phyloP scores from a whole-genome alignment of 2,329 filamentous ascomycete species.

The Leptosphaerulina australis region DNA sequence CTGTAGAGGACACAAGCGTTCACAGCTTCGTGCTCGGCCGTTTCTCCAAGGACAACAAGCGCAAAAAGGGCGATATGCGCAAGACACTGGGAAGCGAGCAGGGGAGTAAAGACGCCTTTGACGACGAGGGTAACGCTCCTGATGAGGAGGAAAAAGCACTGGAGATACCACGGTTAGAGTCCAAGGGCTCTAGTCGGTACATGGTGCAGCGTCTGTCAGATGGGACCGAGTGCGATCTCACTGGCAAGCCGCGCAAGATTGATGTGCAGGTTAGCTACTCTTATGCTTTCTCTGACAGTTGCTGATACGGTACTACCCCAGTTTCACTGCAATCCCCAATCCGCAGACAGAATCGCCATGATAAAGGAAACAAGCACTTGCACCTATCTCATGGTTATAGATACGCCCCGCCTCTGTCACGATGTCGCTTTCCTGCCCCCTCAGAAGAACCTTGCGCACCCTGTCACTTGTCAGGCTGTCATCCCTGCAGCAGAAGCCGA shows the following conservation, averaged over 20 bases:
- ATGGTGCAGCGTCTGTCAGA: slow-evolving; percentile 80
- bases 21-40: slow-evolving; percentile 78
- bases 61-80: slow-evolving; percentile 29
- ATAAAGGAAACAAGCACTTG: slow-evolving; percentile 94
- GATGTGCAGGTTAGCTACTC: slow-evolving; percentile 68
- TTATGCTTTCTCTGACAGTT: slow-evolving; percentile 11
- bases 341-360: slow-evolving; percentile 79
- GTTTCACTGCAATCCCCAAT: slow-evolving; percentile 78
- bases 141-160: slow-evolving; percentile 35
- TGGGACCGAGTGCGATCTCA: slow-evolving; percentile 86
- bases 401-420: slow-evolving; percentile 85
- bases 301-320: slow-evolving; percentile 34
- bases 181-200: slow-evolving; percentile 83
- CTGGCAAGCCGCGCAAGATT: slow-evolving; percentile 77
- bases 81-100: slow-evolving; percentile 36
- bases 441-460: slow-evolving; percentile 74
- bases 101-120: slow-evolving; percentile 36
- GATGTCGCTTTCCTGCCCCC: slow-evolving; percentile 87
- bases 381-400: slow-evolving; percentile 89
- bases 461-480: slow-evolving; percentile 77
- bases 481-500: slow-evolving; percentile 62
- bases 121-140: slow-evolving; percentile 36
- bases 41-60: slow-evolving; percentile 48
- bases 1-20: slow-evolving; percentile 75
- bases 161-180: slow-evolving; percentile 69